These are phyloP conservation scores for Trichoderma sp. DNA, from an alignment of 2,329 filamentous ascomycete genomes.

Conservation along the genomic window DNA sequence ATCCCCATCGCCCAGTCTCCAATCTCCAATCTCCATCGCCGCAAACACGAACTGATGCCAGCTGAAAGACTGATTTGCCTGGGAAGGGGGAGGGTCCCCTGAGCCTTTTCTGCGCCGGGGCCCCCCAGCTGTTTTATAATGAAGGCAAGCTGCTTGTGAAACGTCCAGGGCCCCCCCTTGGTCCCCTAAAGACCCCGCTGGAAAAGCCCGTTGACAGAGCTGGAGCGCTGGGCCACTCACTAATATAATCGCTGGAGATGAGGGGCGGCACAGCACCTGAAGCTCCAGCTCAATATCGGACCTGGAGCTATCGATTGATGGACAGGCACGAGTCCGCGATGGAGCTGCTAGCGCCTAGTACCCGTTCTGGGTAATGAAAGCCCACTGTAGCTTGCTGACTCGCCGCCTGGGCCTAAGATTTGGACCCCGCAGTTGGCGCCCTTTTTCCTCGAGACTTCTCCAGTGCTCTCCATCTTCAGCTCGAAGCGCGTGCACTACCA, in stretches of 20 bases:
- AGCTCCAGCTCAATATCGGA: not conserved
- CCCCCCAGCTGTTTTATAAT: conserved; percentile 23
- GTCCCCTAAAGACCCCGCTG: conserved; percentile 17
- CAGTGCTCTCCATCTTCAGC: not conserved
- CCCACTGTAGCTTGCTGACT: not conserved
- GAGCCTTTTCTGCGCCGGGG: not conserved
- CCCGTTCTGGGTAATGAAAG: not conserved
- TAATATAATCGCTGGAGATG: not conserved
- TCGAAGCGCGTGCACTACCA: not conserved
- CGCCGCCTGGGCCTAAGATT: not conserved
- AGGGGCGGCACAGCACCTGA: conserved; percentile 1
- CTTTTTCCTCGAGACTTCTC: not conserved
- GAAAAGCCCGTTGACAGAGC: not conserved
- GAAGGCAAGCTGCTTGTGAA: conserved; percentile 14
- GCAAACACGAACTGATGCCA: not conserved
- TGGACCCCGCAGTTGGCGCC: conserved; percentile 10
- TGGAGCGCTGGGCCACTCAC: not conserved
- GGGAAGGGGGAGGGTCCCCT: conserved; percentile 1
- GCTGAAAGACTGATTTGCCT: not conserved
- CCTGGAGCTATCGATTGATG: not conserved
- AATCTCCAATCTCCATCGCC: not conserved
- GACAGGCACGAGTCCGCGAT: not conserved
- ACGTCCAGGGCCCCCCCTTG: not conserved
- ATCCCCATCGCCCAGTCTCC: not conserved
- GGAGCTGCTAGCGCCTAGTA: not conserved